These are phyloP conservation scores for Phialophora expanda DNA, from an alignment of 2,329 filamentous ascomycete genomes.

Conservation along the genomic window DNA sequence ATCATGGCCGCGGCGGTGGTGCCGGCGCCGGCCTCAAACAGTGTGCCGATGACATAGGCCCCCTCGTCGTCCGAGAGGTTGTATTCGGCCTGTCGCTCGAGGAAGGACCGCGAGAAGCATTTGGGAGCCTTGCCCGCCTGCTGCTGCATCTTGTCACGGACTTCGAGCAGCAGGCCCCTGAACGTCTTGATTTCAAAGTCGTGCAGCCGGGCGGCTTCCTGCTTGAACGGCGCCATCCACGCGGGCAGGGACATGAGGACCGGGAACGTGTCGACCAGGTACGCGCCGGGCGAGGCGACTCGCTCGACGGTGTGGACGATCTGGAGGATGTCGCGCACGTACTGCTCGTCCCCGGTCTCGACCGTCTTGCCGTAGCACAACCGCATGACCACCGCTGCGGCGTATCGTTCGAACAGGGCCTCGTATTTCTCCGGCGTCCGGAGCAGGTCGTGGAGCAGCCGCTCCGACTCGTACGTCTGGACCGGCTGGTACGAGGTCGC, in stretches of 20 bases:
- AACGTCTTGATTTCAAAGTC: constrained; percentile 41
- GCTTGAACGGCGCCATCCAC: constrained; percentile 44
- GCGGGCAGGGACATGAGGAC: constrained; percentile 41
- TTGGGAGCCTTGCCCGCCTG: constrained; percentile 28
- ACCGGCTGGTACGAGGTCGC: constrained; percentile 42
- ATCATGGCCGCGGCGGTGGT: constrained; percentile 44
- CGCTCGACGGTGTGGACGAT: constrained; percentile 46
- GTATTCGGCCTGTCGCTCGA: constrained; percentile 39
- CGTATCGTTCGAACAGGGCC: constrained; percentile 46
- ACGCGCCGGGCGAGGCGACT: constrained; percentile 47
- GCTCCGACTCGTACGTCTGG: constrained; percentile 44
- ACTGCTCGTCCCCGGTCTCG: constrained; percentile 44
- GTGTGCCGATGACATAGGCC: constrained; percentile 43
- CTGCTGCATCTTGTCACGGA: constrained; percentile 37
- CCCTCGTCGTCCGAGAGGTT: constrained; percentile 41
- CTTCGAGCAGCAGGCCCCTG: constrained; percentile 42
- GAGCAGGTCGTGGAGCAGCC: constrained; percentile 44
- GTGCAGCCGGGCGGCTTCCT: constrained; percentile 40
- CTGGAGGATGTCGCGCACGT: constrained; percentile 43
- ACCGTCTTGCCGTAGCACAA: constrained; percentile 47
- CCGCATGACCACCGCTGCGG: constrained; percentile 47
- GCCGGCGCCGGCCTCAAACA: constrained; percentile 43
- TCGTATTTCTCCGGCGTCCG: constrained; percentile 44
- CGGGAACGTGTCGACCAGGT: constrained; percentile 45
- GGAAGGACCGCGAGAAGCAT: constrained; percentile 40